Evolutionary conservation across 208 protist genomes (phyloP).

Genomic region (Angomonas ambiguus): DNA sequence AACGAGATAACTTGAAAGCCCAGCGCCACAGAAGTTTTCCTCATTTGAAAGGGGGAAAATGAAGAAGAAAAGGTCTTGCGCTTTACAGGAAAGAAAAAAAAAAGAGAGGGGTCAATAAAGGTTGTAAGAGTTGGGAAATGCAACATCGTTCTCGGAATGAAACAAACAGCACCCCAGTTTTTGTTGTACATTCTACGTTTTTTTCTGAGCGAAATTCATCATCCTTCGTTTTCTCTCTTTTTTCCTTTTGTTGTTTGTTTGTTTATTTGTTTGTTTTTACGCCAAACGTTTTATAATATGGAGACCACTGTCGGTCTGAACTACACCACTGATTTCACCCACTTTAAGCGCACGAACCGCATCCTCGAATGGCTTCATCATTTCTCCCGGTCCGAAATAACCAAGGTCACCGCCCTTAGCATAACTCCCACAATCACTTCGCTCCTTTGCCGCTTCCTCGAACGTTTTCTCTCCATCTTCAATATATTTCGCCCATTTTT

Average conservation of each 20-base stretch:
- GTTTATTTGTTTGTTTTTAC: conserved; percentile 27
- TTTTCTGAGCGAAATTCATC: no score
- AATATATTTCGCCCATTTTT: conserved; percentile 69
- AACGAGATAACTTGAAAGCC: not conserved
- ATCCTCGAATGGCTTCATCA: conserved; percentile 94
- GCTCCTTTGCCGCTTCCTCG: conserved; percentile 68
- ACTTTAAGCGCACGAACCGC: conserved; percentile 71
- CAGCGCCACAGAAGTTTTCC: no score
- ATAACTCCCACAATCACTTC: conserved; percentile 90
- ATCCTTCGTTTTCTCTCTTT: conserved; percentile 7
- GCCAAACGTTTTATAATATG: conserved; percentile 90
- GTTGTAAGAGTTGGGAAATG: not conserved
- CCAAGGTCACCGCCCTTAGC: conserved; percentile 81
- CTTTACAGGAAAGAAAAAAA: not conserved
- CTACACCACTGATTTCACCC: conserved; percentile 80
- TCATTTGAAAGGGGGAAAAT: no score
- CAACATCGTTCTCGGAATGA: not conserved
- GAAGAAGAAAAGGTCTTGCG: not conserved
- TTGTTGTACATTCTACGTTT: not conserved
- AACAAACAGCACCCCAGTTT: not conserved
- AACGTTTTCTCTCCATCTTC: conserved; percentile 64
- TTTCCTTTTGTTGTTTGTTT: not conserved
- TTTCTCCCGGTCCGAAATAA: conserved; percentile 85
- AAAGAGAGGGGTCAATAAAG: conserved; percentile 6
- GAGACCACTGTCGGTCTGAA: conserved; percentile 87